A percentile compares a stretch with the other conserved stretches of the same genome.
Conservation (phyloP, 371 early-diverging fungal genomes). For the Mucor indicus region DNA sequence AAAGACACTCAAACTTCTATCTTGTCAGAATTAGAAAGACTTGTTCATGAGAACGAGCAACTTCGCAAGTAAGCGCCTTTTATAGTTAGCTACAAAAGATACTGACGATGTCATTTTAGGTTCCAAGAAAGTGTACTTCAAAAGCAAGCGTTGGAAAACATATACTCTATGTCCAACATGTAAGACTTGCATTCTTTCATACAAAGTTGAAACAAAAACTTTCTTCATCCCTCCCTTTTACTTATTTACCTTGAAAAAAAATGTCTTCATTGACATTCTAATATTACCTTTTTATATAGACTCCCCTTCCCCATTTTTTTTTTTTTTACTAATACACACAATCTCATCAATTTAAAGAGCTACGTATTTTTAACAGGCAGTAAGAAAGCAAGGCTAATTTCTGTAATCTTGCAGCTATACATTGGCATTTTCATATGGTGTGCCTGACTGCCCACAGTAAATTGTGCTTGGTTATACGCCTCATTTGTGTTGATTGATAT, state of each 20-base stretch:
- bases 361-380: no score
- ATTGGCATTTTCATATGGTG: no score
- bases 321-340: background rate
- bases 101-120: slow-evolving; percentile 2
- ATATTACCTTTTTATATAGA: background rate
- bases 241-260: slow-evolving; percentile 4
- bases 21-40: slow-evolving; percentile 31
- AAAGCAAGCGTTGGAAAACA: slow-evolving; percentile 32
- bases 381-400: no score
- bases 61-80: slow-evolving; percentile 34
- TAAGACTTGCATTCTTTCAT: slow-evolving; percentile 4
- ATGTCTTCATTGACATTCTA: background rate
- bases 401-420: no score
- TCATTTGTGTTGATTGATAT: no score
- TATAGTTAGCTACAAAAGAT: background rate
- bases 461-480: no score
- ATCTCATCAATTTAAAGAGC: no score
- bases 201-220: background rate
- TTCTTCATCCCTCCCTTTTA: background rate
- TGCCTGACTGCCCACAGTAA: no score
- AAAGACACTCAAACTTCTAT: slow-evolving; percentile 34
- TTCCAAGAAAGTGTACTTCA: slow-evolving; percentile 31
- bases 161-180: slow-evolving; percentile 28
- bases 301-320: background rate
- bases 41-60: slow-evolving; percentile 38